These are phyloP conservation scores for Linderina pennispora DNA, from an alignment of 192 early-diverging fungal species.

Conservation along the genomic window DNA sequence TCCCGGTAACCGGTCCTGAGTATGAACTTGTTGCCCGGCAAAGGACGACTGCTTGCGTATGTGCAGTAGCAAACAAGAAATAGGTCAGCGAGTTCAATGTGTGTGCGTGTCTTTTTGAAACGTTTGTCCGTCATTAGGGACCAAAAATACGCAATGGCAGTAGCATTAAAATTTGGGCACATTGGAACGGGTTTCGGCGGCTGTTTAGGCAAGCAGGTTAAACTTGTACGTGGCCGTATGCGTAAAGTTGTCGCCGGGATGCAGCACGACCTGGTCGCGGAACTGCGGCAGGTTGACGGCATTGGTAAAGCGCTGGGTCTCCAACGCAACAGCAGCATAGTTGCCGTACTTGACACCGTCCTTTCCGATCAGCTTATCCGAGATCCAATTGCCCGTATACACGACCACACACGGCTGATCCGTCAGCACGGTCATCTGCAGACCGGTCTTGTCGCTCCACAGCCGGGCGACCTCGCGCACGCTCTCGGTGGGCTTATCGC, in stretches of 20 bases:
- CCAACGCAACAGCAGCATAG: conserved; percentile 66
- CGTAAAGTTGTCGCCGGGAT: conserved; percentile 42
- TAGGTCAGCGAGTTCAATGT: too few species aligned
- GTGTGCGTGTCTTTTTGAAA: too few species aligned
- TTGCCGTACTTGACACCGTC: conserved; percentile 40
- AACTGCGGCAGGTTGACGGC: conserved; percentile 56
- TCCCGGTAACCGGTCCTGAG: too few species aligned
- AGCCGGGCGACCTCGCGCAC: conserved; percentile 43
- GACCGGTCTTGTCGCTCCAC: conserved; percentile 53
- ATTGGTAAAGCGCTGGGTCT: conserved; percentile 55
- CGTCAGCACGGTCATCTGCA: conserved; percentile 57
- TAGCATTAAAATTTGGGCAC: conserved; percentile 19
- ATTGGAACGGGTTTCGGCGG: conserved; percentile 16
- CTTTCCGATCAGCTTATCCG: conserved; percentile 43
- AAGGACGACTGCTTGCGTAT: too few species aligned
- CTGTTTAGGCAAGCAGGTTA: conserved; percentile 24
- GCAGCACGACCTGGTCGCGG: conserved; percentile 50
- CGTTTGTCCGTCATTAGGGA: too few species aligned
- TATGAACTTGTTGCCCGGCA: too few species aligned
- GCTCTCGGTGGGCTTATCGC: conserved; percentile 21
- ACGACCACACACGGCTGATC: conserved; percentile 73
- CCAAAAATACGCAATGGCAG: too few species aligned
- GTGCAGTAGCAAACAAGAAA: too few species aligned
- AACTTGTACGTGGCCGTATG: conserved; percentile 49
- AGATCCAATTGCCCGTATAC: conserved; percentile 77